These are phyloP conservation scores for Chalciporus chontae DNA, from an alignment of 768 basidiomycete genomes.

Conservation along the genomic window DNA sequence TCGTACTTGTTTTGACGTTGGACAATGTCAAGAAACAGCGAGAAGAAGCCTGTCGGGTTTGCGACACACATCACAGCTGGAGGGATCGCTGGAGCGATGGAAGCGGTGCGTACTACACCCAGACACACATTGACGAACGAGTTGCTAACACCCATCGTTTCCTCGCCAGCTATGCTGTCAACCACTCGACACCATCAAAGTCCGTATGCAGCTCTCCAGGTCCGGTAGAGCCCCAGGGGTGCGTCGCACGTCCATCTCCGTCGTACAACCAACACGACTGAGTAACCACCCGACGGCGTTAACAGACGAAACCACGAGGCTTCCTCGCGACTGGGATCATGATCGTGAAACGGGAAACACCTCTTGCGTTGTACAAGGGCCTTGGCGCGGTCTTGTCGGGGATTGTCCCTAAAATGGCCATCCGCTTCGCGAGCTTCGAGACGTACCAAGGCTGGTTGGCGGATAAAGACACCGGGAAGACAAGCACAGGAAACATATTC, in stretches of 20 bases:
- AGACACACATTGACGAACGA: background rate
- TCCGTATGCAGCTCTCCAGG: conserved; percentile 97
- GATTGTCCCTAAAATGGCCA: conserved; percentile 99
- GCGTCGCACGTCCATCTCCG: conserved; percentile 32
- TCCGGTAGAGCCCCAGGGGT: conserved; percentile 81
- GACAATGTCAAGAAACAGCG: conserved; percentile 50
- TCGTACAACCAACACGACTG: background rate
- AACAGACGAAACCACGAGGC: conserved; percentile 87
- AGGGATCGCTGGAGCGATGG: conserved; percentile 89
- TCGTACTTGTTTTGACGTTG: background rate
- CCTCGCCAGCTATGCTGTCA: conserved; percentile 70
- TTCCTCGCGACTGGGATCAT: conserved; percentile 88
- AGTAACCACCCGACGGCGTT: background rate
- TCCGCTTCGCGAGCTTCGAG: conserved; percentile 97
- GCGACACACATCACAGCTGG: conserved; percentile 92
- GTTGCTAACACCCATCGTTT: conserved; percentile 3
- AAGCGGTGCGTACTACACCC: conserved; percentile 58
- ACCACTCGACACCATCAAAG: conserved; percentile 98
- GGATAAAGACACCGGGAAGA: conserved; percentile 73
- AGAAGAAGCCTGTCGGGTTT: conserved; percentile 78
- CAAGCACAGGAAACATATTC: conserved; percentile 78
- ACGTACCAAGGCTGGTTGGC: conserved; percentile 84
- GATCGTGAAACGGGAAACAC: conserved; percentile 89
- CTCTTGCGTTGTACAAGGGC: conserved; percentile 95
- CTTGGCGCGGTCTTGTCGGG: conserved; percentile 94